phyloP scores from a whole-genome alignment of 208 protist species.

The Leishmania turanica region DNA sequence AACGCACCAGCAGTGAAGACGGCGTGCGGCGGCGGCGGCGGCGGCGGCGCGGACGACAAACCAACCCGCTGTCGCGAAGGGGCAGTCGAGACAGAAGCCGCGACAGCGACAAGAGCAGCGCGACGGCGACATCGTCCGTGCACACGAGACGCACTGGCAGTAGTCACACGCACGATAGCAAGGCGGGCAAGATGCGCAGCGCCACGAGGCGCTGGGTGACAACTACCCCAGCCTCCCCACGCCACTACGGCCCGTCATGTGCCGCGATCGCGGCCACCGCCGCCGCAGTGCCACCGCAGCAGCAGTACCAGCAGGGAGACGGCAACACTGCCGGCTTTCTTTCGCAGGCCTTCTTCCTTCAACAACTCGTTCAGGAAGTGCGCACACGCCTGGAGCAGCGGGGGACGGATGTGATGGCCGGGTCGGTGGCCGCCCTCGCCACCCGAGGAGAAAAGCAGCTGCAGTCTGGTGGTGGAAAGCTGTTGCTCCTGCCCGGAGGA shows the following conservation, averaged over 20 bases:
- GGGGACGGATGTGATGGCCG: conserved; percentile 21
- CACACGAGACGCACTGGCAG: conserved; percentile 7
- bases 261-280: background rate
- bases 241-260: background rate
- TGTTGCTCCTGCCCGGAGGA: conserved; percentile 6
- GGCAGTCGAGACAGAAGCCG: background rate
- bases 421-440: conserved; percentile 18
- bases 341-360: conserved; percentile 25
- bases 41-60: background rate
- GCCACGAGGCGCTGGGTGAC: background rate
- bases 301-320: conserved; percentile 5
- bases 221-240: background rate
- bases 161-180: background rate
- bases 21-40: too few relatives aligned
- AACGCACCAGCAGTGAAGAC: background rate
- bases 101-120: conserved; percentile 5
- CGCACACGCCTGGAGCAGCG: conserved; percentile 24
- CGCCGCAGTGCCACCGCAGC: background rate
- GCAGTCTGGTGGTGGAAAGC: background rate
- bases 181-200: background rate
- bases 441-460: conserved; percentile 1
- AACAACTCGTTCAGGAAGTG: conserved; percentile 31
- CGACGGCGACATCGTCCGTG: background rate
- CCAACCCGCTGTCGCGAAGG: background rate
- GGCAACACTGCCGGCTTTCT: conserved; percentile 24